Evolutionary conservation across 345 rosid species (phyloP), one percentile per base, ranked within the genome.

Genomic region (Physaria fendleri): DNA sequence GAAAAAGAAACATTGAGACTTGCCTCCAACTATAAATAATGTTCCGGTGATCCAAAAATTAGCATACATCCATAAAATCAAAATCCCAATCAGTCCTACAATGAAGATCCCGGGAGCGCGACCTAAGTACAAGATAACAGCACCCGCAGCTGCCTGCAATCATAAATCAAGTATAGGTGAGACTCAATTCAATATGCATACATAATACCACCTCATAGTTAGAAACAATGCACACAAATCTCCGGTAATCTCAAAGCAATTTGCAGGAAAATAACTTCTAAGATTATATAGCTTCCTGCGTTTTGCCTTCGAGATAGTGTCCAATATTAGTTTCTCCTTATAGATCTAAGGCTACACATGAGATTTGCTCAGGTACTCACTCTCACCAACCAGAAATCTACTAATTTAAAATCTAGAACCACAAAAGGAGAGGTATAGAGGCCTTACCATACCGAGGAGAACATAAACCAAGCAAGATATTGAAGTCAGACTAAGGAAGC

Each of bases 41-140:
- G 90, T 75, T 66, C 97, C 97, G 1, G 96, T 82, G 76, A 94
- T 87, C 97, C 96, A 94, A 71, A 87, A 90, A 88, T 87, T 94
- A 65, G 99, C 99, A 67, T 76, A 85, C 96, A 89, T 89, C 99
- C 99, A 90, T 43, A 94, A 71, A 60, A 90, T 71, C 76, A 90
- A 76, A 72, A 90, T 94, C 24, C 87, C 84, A 71, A 83, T 85
- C 15, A 87, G 58, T 20, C 99, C 99, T 23, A 82, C 92, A 24
- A 94, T 87, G 72, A 85, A 94, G 61, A 94, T 84, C 27, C 99
- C 99, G 56, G 99, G 95, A 71, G 96, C 90, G 77, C 81, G 85
- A 44, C 96, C 97, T 71, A 90, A 68, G 69, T 82, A 80, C 64
- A 59, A 78, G 68, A 94, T 71, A 50, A 87, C 85, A 72, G 84